Percentiles rank a stretch among this genome's conserved stretches.
phyloP scores from a whole-genome alignment of 225 moss, liverwort and hornwort genomes.

The Bryoerythrophyllum caledonicum region DNA sequence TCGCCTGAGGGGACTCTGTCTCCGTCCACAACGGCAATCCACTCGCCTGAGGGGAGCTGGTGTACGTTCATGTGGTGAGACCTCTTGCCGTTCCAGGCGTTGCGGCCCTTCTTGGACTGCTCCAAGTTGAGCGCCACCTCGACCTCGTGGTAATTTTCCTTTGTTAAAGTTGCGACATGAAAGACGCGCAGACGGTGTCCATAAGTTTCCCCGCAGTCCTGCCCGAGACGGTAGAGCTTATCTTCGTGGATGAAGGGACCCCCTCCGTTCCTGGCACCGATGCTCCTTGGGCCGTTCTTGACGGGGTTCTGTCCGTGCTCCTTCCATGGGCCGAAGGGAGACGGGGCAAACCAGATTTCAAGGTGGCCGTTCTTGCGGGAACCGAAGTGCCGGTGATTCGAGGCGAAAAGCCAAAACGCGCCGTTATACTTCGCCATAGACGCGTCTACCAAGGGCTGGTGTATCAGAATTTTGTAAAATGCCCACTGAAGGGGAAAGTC shows the following conservation, averaged over 20 bases:
- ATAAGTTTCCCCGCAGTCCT: constrained; percentile 88
- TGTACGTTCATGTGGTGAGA: constrained; percentile 87
- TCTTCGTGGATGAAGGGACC: constrained; percentile 69
- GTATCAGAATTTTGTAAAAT: constrained; percentile 62
- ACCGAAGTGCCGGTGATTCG: constrained; percentile 61
- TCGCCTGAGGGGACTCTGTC: constrained; percentile 88
- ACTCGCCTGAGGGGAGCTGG: constrained; percentile 73
- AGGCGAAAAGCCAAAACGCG: constrained; percentile 76
- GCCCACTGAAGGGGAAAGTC: constrained; percentile 76
- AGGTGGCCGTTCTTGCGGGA: constrained; percentile 80
- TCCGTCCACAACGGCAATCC: constrained; percentile 96
- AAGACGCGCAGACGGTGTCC: constrained; percentile 79
- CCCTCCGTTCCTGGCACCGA: constrained; percentile 84
- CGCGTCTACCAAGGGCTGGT: constrained; percentile 84
- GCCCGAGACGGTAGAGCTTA: constrained; percentile 77
- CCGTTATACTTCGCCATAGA: constrained; percentile 69
- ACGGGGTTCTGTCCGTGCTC: constrained; percentile 77
- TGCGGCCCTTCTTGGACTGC: constrained; percentile 68
- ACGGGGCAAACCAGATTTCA: constrained; percentile 80
- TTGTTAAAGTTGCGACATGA: constrained; percentile 58
- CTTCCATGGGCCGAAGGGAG: constrained; percentile 77
- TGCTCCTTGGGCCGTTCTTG: constrained; percentile 50
- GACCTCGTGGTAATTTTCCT: constrained; percentile 55
- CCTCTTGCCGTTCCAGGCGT: constrained; percentile 88
- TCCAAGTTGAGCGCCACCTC: constrained; percentile 73